Percentiles rank a stretch among this genome's conserved stretches.
phyloP scores from a whole-genome alignment of 2,329 filamentous ascomycete genomes.

The Cadophora sp. region DNA sequence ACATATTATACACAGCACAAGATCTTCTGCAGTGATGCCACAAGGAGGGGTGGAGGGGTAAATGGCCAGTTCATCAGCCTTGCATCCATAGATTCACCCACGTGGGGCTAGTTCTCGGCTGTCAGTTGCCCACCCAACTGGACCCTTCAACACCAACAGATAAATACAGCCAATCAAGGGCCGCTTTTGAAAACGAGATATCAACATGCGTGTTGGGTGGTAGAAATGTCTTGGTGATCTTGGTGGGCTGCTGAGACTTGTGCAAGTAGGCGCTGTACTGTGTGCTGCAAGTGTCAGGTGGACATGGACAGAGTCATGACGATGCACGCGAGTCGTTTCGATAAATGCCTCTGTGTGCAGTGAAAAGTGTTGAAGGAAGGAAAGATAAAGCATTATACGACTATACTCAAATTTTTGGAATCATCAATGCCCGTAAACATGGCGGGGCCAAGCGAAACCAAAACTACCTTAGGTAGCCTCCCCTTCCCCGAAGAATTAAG shows the following conservation, averaged over 20 bases:
- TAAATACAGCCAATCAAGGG: conserved; percentile 1
- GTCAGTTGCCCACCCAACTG: conserved; percentile 8
- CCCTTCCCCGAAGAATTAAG: conserved; percentile 55
- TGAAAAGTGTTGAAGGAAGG: neutral
- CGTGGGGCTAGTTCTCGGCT: conserved; percentile 15
- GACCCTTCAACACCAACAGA: conserved; percentile 5
- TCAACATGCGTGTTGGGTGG: neutral
- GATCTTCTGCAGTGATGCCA: neutral
- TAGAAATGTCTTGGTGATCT: conserved; percentile 13
- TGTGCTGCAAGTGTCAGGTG: conserved; percentile 9
- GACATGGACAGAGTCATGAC: conserved; percentile 2
- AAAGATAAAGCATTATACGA: neutral
- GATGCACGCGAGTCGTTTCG: conserved; percentile 9
- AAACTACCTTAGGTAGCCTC: conserved; percentile 23
- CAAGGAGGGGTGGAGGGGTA: neutral
- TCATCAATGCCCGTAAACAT: neutral
- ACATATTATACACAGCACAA: neutral
- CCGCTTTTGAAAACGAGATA: neutral
- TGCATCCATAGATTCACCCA: conserved; percentile 13
- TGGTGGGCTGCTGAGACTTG: neutral
- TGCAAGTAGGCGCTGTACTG: neutral
- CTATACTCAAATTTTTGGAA: neutral
- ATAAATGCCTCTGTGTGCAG: neutral
- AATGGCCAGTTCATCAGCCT: neutral
- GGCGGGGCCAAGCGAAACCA: neutral